Evolutionary conservation across 176 grass and related monocot genomes (phyloP), one percentile per base, ranked within the genome.

Genomic region (Juncus inflexus): DNA sequence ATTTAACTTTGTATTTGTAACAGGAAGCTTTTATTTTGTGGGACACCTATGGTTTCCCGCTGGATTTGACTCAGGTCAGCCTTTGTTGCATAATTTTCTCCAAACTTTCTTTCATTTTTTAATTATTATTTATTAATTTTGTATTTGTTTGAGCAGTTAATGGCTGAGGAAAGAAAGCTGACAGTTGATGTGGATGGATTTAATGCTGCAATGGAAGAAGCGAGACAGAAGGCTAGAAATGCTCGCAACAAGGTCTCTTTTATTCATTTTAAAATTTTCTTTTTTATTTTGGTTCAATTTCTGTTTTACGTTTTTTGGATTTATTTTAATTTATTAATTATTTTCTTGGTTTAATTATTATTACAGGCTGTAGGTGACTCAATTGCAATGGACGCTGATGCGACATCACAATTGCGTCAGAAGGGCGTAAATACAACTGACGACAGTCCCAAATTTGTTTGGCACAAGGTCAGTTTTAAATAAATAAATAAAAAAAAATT

Each of bases 1-100:
- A 2, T 53, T 37, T 39, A 42, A 16, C 7, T 67, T 28, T 42
- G 7, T 3, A 52, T 12, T 55, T 36, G 3, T 35, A 74, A 64
- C 84, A 96, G 87, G 92, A 91, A 63, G 82, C 92, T 61, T 96
- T 97, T 88, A 54, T 97, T 79, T 77, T 97, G 12, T 97, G 94
- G 94, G 88, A 91, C 58, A 97, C 88, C 0, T 97, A 89, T 64
- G 92, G 92, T 35, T 96, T 91, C 77, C 92, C 92, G 35, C 80
- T 96, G 78, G 92, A 96, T 83, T 86, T 96, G 74, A 91, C 92
- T 47, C 84, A 96, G 87, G 92, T 96, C 65, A 80, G 77, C 78
- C 13, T 43, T 19, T 62, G 42, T 50, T 15, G 37, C 63, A 49
- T 56, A 28, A 38, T 81, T 52, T 40, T 42, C 70, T 63, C 59